These are phyloP conservation scores for Nyssa sinensis DNA, from an alignment of 148 eudicot genomes.

Conservation along the genomic window DNA sequence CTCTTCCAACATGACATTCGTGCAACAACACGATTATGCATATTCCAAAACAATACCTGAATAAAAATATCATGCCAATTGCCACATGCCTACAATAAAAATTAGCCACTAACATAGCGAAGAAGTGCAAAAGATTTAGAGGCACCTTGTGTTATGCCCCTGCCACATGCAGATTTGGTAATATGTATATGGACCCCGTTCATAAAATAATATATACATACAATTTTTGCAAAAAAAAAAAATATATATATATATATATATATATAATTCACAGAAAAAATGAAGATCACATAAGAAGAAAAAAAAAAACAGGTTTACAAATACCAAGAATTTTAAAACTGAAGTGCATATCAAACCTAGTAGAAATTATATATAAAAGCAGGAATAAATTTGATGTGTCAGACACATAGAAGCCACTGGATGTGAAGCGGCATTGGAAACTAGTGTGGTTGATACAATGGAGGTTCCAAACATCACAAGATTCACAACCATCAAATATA, in stretches of 20 bases:
- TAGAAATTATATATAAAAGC: neutral
- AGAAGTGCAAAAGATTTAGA: too few species aligned
- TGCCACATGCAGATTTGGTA: neutral
- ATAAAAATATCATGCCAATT: too few species aligned
- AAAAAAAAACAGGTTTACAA: neutral
- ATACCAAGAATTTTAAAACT: neutral
- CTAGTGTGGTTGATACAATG: neutral
- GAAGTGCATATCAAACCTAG: neutral
- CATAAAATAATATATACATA: neutral
- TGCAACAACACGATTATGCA: neutral
- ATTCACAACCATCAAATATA: too few species aligned
- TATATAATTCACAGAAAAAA: neutral
- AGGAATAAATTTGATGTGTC: neutral
- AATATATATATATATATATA: too few species aligned
- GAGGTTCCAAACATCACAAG: neutral
- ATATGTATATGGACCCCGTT: neutral
- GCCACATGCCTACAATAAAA: too few species aligned
- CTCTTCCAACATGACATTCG: neutral
- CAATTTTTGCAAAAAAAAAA: too few species aligned
- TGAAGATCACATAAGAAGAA: neutral
- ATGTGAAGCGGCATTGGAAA: too few species aligned
- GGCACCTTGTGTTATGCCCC: too few species aligned
- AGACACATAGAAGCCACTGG: neutral
- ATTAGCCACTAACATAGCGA: neutral
- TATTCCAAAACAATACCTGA: neutral